Conservation (phyloP, 2,329 filamentous ascomycete genomes). For the Ophidiomyces ophidiicola region DNA sequence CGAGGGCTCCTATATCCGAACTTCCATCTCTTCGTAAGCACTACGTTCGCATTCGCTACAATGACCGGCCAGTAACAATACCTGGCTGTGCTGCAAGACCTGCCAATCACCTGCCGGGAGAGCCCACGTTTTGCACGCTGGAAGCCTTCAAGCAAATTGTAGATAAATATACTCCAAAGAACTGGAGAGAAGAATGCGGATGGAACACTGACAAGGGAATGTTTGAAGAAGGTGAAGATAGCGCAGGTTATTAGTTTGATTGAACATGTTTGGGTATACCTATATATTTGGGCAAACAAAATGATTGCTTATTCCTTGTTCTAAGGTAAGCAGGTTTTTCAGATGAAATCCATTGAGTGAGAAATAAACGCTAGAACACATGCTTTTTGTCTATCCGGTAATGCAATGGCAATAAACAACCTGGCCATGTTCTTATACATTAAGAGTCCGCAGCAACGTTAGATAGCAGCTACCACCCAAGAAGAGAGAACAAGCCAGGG, state of each 20-base stretch:
- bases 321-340: too few relatives aligned
- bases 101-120: conserved; percentile 74
- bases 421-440: too few relatives aligned
- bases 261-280: not conserved
- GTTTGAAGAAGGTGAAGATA: conserved; percentile 35
- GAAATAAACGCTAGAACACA: too few relatives aligned
- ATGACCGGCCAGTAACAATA: conserved; percentile 68
- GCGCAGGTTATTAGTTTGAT: conserved; percentile 27
- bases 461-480: not conserved
- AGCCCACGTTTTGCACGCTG: conserved; percentile 82
- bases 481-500: too few relatives aligned
- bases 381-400: not conserved
- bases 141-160: conserved; percentile 85
- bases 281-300: too few relatives aligned
- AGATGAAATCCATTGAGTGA: too few relatives aligned
- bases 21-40: conserved; percentile 42
- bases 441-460: too few relatives aligned
- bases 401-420: conserved; percentile 1
- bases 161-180: conserved; percentile 71
- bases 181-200: conserved; percentile 59
- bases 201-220: conserved; percentile 45
- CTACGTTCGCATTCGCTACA: conserved; percentile 84
- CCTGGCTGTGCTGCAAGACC: conserved; percentile 60
- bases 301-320: too few relatives aligned
- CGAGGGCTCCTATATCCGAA: conserved; percentile 24